phyloP scores from a whole-genome alignment of 805 yeast species.

The Teunomyces tritomae region DNA sequence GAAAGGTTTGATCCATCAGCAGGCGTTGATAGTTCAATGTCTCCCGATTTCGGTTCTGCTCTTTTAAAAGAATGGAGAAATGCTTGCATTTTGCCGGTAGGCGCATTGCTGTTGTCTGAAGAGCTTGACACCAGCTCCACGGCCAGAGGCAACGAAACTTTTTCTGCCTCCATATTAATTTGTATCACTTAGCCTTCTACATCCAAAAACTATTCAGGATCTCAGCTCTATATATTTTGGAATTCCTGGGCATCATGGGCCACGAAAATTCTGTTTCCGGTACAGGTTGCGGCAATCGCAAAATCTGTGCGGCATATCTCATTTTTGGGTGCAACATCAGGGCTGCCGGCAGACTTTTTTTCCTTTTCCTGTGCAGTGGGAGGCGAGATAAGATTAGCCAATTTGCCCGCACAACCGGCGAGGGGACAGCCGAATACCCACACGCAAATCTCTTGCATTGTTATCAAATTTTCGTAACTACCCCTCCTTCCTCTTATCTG shows the following conservation, averaged over 20 bases:
- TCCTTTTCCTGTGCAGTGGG: neutral
- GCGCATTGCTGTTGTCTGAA: neutral
- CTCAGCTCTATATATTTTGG: neutral
- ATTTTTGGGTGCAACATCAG: neutral
- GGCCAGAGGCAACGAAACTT: neutral
- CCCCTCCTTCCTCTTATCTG: no score
- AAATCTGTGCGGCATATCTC: neutral
- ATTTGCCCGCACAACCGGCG: neutral
- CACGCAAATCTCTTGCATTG: no score
- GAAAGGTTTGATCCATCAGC: slow-evolving; percentile 13
- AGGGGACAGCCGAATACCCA: no score
- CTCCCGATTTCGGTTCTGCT: slow-evolving; percentile 17
- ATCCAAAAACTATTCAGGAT: no score
- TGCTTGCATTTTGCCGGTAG: slow-evolving; percentile 17
- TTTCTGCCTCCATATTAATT: neutral
- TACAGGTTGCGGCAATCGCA: slow-evolving; percentile 4
- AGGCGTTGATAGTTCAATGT: slow-evolving; percentile 8
- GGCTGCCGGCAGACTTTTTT: neutral
- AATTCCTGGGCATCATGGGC: neutral
- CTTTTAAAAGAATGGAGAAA: slow-evolving; percentile 30
- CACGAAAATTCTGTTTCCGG: neutral
- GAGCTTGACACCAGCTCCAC: neutral
- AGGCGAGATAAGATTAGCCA: neutral
- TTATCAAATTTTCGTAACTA: no score
- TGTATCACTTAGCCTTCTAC: no score